Base-by-base conservation (phyloP, 352 stramenopile genomes). In the Globisporangium radiosum region DNA sequence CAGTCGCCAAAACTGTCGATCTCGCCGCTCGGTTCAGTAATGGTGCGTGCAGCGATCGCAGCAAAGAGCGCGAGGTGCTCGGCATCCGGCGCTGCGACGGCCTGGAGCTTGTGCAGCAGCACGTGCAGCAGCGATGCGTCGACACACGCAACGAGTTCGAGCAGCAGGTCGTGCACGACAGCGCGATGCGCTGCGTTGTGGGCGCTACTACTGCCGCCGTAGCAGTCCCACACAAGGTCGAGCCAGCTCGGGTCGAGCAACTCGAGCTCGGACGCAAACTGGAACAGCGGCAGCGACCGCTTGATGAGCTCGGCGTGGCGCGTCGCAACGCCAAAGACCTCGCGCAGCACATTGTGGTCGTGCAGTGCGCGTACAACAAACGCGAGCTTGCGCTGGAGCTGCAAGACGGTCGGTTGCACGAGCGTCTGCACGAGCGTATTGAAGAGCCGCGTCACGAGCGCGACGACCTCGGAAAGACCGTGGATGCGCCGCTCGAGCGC, bases 401-500 rank as follows among this genome's bases (percentile, higher is more conserved):
- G 76, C 0, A 36, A 33, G 1, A 65, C 67, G 0, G 65, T 76
- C 10, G 65, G 63, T 5, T 75, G 69, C 6, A 52, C 13, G 36
- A 84, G 65, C 48, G 59, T 54, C 39, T 78, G 60, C 33, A 78
- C 60, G 51, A 71, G 57, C 38, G 73, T 47, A 48, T 81, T 81
- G 65, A 75, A 81, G 33, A 81, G 51, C 8, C 65, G 61, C 7
- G 69, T 80, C 7, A 82, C 59, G 7, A 76, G 53, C 5, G 73
- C 63, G 5, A 83, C 72, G 39, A 91, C 79, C 49, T 93, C 83
- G 3, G 78, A 73, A 14, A 93, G 67, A 1, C 81, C 81, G 44
- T 87, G 78, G 40, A 93, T 87, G 1, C 81, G 73, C 47, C 88
- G 90, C 54, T 91, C 83, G 19, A 93, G 57, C 5, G 78, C 84